Evolutionary conservation across 2,329 filamentous ascomycete genomes (phyloP).

Genomic region (Madurella mycetomatis): DNA sequence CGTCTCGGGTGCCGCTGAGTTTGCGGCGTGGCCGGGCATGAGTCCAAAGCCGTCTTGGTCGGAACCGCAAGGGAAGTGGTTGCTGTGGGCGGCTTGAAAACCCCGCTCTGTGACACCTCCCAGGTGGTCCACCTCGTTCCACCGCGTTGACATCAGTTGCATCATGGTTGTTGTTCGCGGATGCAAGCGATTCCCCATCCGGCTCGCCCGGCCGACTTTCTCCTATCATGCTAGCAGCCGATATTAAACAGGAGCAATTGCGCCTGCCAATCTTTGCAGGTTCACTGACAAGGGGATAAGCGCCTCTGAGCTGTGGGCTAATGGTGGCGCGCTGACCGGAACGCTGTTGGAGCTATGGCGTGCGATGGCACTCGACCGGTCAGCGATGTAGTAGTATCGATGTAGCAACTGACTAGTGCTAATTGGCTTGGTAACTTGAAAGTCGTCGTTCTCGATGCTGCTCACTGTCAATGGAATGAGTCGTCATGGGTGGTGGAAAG

Average conservation of each 20-base stretch:
- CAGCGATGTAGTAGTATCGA: too few species aligned
- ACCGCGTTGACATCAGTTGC: neutral
- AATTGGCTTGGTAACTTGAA: too few species aligned
- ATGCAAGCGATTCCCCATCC: neutral
- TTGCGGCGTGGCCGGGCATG: neutral
- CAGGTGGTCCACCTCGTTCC: neutral
- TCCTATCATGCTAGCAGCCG: neutral
- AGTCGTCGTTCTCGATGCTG: too few species aligned
- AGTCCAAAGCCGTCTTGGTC: neutral
- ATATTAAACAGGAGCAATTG: neutral
- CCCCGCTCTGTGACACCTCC: neutral
- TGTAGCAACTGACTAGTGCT: too few species aligned
- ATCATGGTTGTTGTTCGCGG: neutral
- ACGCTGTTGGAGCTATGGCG: too few species aligned
- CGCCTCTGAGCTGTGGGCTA: too few species aligned
- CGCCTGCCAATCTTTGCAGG: neutral
- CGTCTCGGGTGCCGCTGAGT: conserved; percentile 4
- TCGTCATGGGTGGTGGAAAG: too few species aligned
- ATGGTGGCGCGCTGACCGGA: too few species aligned
- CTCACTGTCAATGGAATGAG: too few species aligned
- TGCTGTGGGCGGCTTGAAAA: neutral
- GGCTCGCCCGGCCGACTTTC: neutral
- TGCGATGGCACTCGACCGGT: too few species aligned
- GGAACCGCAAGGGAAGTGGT: neutral
- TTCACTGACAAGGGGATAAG: neutral